These are phyloP conservation scores for Cutaneotrichosporon sp. DNA, from an alignment of 1,284 basidiomycete genomes.

Conservation along the genomic window DNA sequence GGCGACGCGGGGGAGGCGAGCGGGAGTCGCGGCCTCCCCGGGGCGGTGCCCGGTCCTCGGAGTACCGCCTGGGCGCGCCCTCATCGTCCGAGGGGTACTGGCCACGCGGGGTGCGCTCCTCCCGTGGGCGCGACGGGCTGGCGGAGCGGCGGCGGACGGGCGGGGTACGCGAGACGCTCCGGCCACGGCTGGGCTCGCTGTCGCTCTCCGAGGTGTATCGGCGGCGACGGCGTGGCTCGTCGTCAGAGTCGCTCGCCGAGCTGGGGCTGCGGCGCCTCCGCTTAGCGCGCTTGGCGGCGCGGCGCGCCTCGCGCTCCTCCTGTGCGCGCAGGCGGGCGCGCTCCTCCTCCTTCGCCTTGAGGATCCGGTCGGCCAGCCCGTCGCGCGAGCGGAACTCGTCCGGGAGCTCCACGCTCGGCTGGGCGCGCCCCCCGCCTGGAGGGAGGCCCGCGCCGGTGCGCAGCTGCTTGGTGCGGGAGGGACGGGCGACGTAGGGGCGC, in stretches of 20 bases:
- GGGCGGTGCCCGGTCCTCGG: neutral
- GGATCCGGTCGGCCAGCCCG: conserved; percentile 50
- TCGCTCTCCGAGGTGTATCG: neutral
- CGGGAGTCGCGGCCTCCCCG: neutral
- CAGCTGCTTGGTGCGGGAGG: conserved; percentile 47
- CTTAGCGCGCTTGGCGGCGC: conserved; percentile 8
- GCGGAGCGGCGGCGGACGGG: neutral
- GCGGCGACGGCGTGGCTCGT: neutral
- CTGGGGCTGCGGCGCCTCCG: neutral
- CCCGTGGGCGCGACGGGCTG: neutral
- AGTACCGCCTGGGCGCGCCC: neutral
- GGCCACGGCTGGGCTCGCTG: neutral
- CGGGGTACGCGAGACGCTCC: neutral
- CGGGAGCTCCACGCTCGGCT: conserved; percentile 49
- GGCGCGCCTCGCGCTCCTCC: conserved; percentile 1
- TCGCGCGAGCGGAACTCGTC: conserved; percentile 50
- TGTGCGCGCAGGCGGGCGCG: conserved; percentile 30
- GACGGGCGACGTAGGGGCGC: conserved; percentile 47
- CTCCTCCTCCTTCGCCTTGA: conserved; percentile 49
- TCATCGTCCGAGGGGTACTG: neutral
- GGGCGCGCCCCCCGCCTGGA: conserved; percentile 31
- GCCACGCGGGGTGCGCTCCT: neutral
- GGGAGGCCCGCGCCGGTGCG: conserved; percentile 18
- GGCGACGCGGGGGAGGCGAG: neutral
- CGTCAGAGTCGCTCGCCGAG: neutral